Conservation (phyloP, 2,329 filamentous ascomycete species). For the Xylariaceae sp. region DNA sequence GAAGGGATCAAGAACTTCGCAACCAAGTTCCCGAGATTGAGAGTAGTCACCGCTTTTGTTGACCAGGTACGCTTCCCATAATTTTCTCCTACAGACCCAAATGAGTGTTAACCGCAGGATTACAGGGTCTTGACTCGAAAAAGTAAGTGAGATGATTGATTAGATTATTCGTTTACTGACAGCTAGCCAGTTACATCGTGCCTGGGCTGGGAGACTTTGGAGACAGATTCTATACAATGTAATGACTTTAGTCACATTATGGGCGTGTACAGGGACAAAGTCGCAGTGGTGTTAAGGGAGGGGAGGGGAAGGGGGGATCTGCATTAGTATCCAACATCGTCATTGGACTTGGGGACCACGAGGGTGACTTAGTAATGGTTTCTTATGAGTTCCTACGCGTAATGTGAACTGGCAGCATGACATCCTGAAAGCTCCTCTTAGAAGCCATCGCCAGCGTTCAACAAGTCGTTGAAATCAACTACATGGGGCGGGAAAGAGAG, state of each 20-base stretch:
- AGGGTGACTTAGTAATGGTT: too few relatives aligned
- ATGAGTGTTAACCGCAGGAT: conserved; percentile 32
- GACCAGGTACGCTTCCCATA: conserved; percentile 66
- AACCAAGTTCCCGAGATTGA: conserved; percentile 83
- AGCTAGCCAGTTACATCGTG: conserved; percentile 80
- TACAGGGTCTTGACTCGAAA: conserved; percentile 87
- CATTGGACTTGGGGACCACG: too few relatives aligned
- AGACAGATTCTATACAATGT: conserved; percentile 94
- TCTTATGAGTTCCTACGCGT: too few relatives aligned
- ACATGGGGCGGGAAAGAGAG: conserved; percentile 90
- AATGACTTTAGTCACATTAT: conserved; percentile 16
- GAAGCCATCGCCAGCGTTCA: too few relatives aligned
- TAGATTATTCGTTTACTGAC: conserved; percentile 43
- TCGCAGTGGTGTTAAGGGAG: neutral
- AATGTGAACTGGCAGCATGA: too few relatives aligned
- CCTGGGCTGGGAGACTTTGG: conserved; percentile 95
- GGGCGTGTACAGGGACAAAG: conserved; percentile 1
- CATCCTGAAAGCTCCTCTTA: too few relatives aligned
- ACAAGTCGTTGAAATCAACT: conserved; percentile 76
- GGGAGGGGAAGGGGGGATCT: too few relatives aligned
- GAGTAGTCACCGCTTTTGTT: conserved; percentile 94
- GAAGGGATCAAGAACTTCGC: conserved; percentile 91
- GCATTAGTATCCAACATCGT: too few relatives aligned
- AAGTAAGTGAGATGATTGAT: conserved; percentile 67
- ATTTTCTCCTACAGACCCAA: neutral